Evolutionary conservation across 805 yeast species (phyloP).

Genomic region (Wickerhamiella dianesei): DNA sequence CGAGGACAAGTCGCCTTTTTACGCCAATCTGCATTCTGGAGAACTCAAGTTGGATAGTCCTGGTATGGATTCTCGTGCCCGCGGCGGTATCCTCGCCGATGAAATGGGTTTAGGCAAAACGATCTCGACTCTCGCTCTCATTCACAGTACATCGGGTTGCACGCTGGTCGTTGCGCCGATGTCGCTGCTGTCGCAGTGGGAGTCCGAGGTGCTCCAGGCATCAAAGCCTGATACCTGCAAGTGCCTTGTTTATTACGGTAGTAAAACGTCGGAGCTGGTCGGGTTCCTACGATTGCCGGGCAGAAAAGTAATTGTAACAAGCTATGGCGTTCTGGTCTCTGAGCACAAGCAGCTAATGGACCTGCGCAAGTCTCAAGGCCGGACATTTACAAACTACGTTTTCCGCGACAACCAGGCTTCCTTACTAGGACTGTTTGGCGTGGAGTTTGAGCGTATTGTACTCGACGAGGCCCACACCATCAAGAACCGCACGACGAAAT

Average conservation of each 20-base stretch:
- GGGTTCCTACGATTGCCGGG: conserved; percentile 29
- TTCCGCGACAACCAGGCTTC: conserved; percentile 12
- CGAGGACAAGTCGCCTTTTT: conserved; percentile 48
- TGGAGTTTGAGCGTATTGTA: conserved; percentile 61
- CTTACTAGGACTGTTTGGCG: conserved; percentile 46
- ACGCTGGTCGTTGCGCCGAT: conserved; percentile 80
- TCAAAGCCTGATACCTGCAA: conserved; percentile 19
- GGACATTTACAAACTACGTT: conserved; percentile 16
- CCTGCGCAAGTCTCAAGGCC: conserved; percentile 4
- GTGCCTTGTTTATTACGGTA: conserved; percentile 58
- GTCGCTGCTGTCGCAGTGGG: conserved; percentile 89
- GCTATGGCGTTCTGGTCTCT: conserved; percentile 73
- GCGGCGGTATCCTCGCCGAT: conserved; percentile 87
- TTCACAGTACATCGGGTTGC: conserved; percentile 34
- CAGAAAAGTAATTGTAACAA: conserved; percentile 64
- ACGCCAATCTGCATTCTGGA: conserved; percentile 68
- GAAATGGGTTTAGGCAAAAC: conserved; percentile 97
- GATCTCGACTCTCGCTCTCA: conserved; percentile 61
- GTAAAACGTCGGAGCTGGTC: conserved; percentile 36
- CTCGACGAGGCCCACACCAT: conserved; percentile 88
- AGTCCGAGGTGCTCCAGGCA: conserved; percentile 55
- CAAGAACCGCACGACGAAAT: conserved; percentile 61
- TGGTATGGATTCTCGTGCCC: conserved; percentile 40
- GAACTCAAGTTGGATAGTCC: conserved; percentile 62
- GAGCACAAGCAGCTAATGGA: conserved; percentile 44